phyloP scores from a whole-genome alignment of 768 basidiomycete species.

The Pleurotus tuoliensis region DNA sequence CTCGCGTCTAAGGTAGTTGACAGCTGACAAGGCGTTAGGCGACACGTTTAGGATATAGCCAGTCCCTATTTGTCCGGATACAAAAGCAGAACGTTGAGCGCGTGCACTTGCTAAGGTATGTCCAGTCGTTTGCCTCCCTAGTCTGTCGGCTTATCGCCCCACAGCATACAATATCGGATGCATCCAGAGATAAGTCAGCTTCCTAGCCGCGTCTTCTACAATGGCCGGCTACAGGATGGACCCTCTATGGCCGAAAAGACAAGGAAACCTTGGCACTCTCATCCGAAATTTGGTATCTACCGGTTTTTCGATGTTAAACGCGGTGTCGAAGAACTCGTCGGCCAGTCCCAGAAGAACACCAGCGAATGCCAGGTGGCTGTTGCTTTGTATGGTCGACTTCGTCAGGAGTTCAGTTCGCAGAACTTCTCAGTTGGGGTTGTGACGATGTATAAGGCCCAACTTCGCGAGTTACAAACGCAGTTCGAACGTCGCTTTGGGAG shows the following conservation, averaged over 20 bases:
- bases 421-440: constrained; percentile 59
- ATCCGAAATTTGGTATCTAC: constrained; percentile 78
- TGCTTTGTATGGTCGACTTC: constrained; percentile 69
- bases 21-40: constrained; percentile 26
- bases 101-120: constrained; percentile 86
- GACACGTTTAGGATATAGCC: constrained; percentile 58
- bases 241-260: constrained; percentile 87
- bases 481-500: constrained; percentile 73
- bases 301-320: constrained; percentile 80
- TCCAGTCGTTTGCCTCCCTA: not conserved
- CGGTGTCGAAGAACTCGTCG: constrained; percentile 62
- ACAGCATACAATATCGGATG: constrained; percentile 99
- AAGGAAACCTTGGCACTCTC: constrained; percentile 77
- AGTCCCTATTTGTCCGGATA: constrained; percentile 90
- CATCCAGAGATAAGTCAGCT: constrained; percentile 92
- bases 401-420: constrained; percentile 52
- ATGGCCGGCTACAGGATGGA: constrained; percentile 76
- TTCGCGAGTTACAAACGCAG: constrained; percentile 62
- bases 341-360: constrained; percentile 69
- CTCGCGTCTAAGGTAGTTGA: not conserved
- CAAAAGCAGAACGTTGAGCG: constrained; percentile 76
- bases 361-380: constrained; percentile 74
- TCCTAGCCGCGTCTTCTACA: constrained; percentile 87
- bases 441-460: constrained; percentile 93
- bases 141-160: not conserved